Conservation (phyloP, 129 eudicot species). For the Flaveria robusta region DNA sequence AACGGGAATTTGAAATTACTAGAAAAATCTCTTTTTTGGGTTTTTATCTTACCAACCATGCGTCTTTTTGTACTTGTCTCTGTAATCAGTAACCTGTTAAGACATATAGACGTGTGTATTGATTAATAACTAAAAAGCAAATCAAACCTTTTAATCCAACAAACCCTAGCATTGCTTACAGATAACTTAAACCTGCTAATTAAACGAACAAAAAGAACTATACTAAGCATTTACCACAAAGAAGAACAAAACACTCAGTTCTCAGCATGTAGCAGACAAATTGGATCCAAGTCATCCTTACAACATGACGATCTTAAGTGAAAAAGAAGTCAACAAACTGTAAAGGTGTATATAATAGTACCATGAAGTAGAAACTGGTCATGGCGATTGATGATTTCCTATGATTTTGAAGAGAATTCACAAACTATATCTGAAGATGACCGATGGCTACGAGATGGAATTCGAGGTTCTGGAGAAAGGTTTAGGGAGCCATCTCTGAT, state of each 20-base stretch:
- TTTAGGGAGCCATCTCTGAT: too few species aligned
- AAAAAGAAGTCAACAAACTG: not conserved
- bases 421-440: conserved; percentile 54
- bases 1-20: too few species aligned
- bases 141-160: not conserved
- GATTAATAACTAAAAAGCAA: conserved; percentile 32
- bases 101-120: conserved; percentile 95
- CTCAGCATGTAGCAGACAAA: not conserved
- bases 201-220: not conserved
- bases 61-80: too few species aligned
- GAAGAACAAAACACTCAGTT: too few species aligned
- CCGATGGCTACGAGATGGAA: conserved; percentile 52
- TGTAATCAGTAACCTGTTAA: conserved; percentile 40
- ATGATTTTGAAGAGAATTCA: conserved; percentile 43
- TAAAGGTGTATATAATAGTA: conserved; percentile 23
- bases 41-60: too few species aligned
- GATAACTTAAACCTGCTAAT: not conserved
- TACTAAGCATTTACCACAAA: not conserved
- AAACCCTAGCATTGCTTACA: conserved; percentile 2
- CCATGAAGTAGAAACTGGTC: conserved; percentile 82
- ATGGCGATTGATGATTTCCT: conserved; percentile 52
- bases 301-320: not conserved
- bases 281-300: not conserved
- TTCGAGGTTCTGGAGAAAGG: too few species aligned
- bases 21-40: too few species aligned